Evolutionary conservation across 768 basidiomycete species (phyloP).

Genomic region (Lentinula boryana): DNA sequence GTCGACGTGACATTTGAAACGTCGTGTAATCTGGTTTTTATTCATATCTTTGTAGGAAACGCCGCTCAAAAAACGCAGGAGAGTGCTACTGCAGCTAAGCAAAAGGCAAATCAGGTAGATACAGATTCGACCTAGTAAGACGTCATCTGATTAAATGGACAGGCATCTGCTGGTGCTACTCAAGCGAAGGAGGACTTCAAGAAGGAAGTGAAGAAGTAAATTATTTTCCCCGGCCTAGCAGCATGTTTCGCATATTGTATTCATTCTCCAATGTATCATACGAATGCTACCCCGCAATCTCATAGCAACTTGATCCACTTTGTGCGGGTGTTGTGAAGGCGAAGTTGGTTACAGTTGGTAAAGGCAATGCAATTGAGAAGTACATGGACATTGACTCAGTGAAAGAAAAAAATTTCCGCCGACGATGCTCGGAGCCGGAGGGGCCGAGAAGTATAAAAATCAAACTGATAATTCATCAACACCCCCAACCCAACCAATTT

Average conservation of each 20-base stretch:
- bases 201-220: conserved; percentile 22
- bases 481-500: neutral
- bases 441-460: neutral
- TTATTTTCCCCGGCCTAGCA: neutral
- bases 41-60: conserved; percentile 21
- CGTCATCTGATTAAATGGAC: neutral
- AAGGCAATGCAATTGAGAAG: too few relatives aligned
- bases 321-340: too few relatives aligned
- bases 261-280: too few relatives aligned
- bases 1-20: neutral
- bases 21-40: neutral
- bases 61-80: conserved; percentile 25
- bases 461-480: neutral
- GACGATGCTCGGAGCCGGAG: neutral
- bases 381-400: too few relatives aligned
- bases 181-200: conserved; percentile 30
- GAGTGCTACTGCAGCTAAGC: conserved; percentile 25
- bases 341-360: too few relatives aligned
- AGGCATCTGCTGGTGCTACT: conserved; percentile 28
- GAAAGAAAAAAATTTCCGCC: too few relatives aligned
- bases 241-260: neutral
- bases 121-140: neutral
- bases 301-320: too few relatives aligned
- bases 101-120: conserved; percentile 29
- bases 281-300: too few relatives aligned